Conservation (phyloP, 1,284 basidiomycete genomes). For the Fomes fomentarius region DNA sequence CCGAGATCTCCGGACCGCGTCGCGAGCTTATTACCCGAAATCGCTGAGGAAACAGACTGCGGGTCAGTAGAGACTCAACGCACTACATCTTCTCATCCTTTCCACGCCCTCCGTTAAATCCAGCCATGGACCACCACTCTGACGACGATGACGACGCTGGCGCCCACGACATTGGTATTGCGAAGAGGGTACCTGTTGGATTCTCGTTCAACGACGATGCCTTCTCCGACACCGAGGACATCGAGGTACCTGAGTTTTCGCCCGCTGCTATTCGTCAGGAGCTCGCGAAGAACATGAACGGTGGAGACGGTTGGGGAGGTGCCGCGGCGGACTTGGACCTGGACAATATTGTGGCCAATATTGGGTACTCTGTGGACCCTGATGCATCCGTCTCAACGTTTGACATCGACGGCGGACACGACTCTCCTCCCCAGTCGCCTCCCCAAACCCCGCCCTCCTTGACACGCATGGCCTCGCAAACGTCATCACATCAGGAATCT, state of each 20-base stretch:
- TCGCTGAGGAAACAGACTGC: neutral
- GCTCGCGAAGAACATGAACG: constrained; percentile 48
- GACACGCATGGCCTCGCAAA: constrained; percentile 22
- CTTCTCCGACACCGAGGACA: constrained; percentile 62
- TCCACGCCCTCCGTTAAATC: neutral
- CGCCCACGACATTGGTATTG: neutral
- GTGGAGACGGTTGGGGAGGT: constrained; percentile 18
- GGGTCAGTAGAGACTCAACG: neutral
- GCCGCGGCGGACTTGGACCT: constrained; percentile 22
- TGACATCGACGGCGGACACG: constrained; percentile 44
- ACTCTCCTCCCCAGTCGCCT: constrained; percentile 26
- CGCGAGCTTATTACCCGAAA: constrained; percentile 4
- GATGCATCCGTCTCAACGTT: constrained; percentile 62
- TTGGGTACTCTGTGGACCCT: constrained; percentile 39
- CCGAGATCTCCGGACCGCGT: constrained; percentile 18
- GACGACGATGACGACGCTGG: constrained; percentile 17
- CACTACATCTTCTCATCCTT: constrained; percentile 7
- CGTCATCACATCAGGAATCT: constrained; percentile 28
- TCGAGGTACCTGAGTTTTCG: constrained; percentile 51
- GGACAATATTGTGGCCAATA: constrained; percentile 26
- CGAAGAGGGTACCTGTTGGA: neutral
- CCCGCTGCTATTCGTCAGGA: constrained; percentile 61
- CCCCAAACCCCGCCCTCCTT: constrained; percentile 28
- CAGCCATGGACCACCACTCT: constrained; percentile 16
- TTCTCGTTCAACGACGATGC: constrained; percentile 62